Evolutionary conservation across 202 grass and related monocot genomes (phyloP).

Genomic region (Sporobolus alterniflorus): DNA sequence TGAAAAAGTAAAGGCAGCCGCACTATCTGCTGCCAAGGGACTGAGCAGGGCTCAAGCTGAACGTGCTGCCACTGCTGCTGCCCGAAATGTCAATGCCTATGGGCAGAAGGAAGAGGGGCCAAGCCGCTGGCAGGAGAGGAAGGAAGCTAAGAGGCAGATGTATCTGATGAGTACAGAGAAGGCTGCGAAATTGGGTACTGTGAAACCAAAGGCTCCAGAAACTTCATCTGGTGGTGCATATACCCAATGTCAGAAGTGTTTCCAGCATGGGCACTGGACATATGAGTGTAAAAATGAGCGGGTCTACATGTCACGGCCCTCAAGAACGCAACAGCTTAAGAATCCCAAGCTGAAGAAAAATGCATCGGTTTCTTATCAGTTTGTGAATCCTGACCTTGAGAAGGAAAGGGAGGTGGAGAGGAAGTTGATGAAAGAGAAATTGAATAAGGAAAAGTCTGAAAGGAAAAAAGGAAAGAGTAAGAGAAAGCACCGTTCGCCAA

Average conservation of each 20-base stretch:
- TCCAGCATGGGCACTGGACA: conserved; percentile 81
- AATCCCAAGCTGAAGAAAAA: conserved; percentile 79
- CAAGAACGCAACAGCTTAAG: conserved; percentile 68
- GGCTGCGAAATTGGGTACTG: conserved; percentile 58
- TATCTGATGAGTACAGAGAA: conserved; percentile 89
- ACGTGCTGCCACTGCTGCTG: conserved; percentile 59
- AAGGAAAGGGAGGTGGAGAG: conserved; percentile 49
- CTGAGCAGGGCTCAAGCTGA: conserved; percentile 86
- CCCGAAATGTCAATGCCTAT: conserved; percentile 84
- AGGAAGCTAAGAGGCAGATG: conserved; percentile 90
- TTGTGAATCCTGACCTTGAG: conserved; percentile 69
- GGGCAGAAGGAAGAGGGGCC: conserved; percentile 91
- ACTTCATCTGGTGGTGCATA: conserved; percentile 36
- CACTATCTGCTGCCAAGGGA: conserved; percentile 70
- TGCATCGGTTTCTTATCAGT: conserved; percentile 44
- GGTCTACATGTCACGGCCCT: conserved; percentile 70
- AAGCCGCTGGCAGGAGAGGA: conserved; percentile 81
- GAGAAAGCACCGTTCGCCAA: conserved; percentile 52
- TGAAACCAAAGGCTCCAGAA: conserved; percentile 54
- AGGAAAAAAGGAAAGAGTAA: conserved; percentile 59
- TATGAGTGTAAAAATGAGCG: conserved; percentile 85
- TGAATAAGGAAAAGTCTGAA: conserved; percentile 36
- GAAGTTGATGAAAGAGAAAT: conserved; percentile 40
- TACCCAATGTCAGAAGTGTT: conserved; percentile 81
- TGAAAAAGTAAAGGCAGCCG: conserved; percentile 64